Conservation (phyloP, 805 yeast species). For the Zygosaccharomyces bailii region DNA sequence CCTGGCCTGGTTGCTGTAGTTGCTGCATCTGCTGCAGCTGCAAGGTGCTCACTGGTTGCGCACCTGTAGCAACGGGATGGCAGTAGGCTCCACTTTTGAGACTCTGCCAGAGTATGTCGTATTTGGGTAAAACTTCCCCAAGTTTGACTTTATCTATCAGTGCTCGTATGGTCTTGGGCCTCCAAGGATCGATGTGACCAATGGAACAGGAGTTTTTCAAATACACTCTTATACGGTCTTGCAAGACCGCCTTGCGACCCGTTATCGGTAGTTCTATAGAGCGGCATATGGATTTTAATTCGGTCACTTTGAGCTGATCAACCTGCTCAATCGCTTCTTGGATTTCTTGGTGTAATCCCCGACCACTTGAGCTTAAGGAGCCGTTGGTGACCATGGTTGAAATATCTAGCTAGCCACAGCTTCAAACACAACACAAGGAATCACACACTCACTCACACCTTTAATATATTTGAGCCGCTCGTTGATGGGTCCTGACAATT, state of each 20-base stretch:
- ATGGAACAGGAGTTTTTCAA: conserved; percentile 41
- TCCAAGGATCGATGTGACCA: conserved; percentile 41
- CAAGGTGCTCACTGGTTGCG: conserved; percentile 18
- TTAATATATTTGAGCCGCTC: not conserved
- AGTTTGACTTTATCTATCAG: conserved; percentile 40
- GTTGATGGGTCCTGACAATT: not conserved
- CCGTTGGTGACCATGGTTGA: conserved; percentile 1
- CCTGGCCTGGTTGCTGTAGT: not conserved
- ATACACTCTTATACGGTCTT: conserved; percentile 49
- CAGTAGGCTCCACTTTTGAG: conserved; percentile 24
- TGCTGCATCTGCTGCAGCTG: conserved; percentile 1
- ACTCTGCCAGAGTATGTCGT: conserved; percentile 32
- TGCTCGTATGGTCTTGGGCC: conserved; percentile 45
- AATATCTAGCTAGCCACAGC: not conserved
- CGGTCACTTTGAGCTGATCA: conserved; percentile 45
- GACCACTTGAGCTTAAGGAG: conserved; percentile 11
- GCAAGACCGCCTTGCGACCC: conserved; percentile 62
- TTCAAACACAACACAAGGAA: not conserved
- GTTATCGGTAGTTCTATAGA: conserved; percentile 45
- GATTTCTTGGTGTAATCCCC: conserved; percentile 32
- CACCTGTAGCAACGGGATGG: conserved; percentile 29
- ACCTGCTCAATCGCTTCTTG: conserved; percentile 35
- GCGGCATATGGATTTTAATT: conserved; percentile 51
- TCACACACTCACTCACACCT: not conserved
- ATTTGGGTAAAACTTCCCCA: conserved; percentile 41